phyloP scores from a whole-genome alignment of 768 basidiomycete species.

The Lactarius sp. region DNA sequence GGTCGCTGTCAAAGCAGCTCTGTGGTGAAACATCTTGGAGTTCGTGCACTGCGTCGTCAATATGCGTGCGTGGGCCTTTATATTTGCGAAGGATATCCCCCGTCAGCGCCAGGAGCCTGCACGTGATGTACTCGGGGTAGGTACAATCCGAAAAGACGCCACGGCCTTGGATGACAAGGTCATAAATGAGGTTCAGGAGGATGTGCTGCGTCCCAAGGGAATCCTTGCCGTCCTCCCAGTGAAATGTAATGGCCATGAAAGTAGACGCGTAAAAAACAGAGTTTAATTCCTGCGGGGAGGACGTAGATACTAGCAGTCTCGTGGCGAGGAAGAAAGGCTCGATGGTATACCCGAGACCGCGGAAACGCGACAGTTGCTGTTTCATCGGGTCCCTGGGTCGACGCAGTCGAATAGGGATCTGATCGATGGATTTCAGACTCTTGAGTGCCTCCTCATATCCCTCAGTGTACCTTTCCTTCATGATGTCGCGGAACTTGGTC shows the following conservation, averaged over 20 bases:
- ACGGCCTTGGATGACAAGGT: conserved; percentile 4
- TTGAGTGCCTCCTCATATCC: not conserved
- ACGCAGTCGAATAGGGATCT: not conserved
- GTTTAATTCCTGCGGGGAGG: not conserved
- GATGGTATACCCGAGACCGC: conserved; percentile 1
- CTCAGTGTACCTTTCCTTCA: not conserved
- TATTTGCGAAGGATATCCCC: not conserved
- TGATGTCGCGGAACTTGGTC: not conserved
- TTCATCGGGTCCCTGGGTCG: not conserved
- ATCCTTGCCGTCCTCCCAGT: not conserved
- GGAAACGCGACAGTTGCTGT: conserved; percentile 11
- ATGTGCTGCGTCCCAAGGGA: not conserved
- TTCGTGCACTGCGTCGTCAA: not conserved
- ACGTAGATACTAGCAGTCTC: not conserved
- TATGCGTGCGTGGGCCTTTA: not conserved
- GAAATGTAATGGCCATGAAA: not conserved
- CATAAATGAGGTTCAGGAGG: conserved; percentile 5
- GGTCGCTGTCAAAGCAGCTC: not conserved
- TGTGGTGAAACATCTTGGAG: not conserved
- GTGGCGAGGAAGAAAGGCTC: conserved; percentile 11
- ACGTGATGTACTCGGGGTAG: not conserved
- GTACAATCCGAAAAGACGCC: conserved; percentile 1
- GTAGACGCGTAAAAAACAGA: not conserved
- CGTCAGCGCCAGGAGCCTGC: not conserved
- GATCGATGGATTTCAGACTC: not conserved